Conservation (phyloP, 1,139 yeast species). For the Kodamaea fungicola region DNA sequence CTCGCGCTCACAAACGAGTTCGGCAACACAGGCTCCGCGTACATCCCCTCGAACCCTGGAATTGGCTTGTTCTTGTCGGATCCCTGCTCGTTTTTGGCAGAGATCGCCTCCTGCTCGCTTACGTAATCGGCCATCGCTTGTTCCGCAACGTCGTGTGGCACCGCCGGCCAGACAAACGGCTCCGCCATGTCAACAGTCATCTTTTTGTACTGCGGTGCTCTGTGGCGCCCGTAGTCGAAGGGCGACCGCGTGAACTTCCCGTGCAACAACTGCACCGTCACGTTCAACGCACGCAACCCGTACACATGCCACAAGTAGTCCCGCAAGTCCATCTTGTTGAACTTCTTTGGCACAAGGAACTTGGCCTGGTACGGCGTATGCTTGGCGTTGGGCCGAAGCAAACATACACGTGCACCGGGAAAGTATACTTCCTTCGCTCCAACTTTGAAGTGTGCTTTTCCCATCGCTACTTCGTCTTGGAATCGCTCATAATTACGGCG, state of each 20-base stretch:
- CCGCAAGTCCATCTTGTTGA: slow-evolving; percentile 86
- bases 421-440: slow-evolving; percentile 74
- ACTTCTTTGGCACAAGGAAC: slow-evolving; percentile 85
- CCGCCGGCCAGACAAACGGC: slow-evolving; percentile 92
- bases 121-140: slow-evolving; percentile 20
- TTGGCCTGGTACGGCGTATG: slow-evolving; percentile 96
- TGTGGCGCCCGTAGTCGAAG: slow-evolving; percentile 65
- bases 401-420: slow-evolving; percentile 77
- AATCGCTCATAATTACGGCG: slow-evolving; percentile 40
- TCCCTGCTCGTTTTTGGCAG: slow-evolving; percentile 42
- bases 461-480: slow-evolving; percentile 57
- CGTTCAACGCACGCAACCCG: slow-evolving; percentile 81
- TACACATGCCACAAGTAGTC: slow-evolving; percentile 87
- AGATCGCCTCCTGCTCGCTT: slow-evolving; percentile 27
- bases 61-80: slow-evolving; percentile 69
- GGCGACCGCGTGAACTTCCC: slow-evolving; percentile 63
- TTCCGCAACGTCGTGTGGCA: slow-evolving; percentile 31
- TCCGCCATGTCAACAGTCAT: slow-evolving; percentile 94
- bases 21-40: slow-evolving; percentile 68
- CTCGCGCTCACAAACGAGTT: slow-evolving; percentile 65
- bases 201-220: slow-evolving; percentile 81
- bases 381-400: slow-evolving; percentile 85
- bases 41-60: slow-evolving; percentile 72
- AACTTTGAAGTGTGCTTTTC: slow-evolving; percentile 73
- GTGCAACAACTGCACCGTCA: slow-evolving; percentile 81